Evolutionary conservation across 306 rosid genomes (phyloP).

Genomic region (Vigna hirtella): DNA sequence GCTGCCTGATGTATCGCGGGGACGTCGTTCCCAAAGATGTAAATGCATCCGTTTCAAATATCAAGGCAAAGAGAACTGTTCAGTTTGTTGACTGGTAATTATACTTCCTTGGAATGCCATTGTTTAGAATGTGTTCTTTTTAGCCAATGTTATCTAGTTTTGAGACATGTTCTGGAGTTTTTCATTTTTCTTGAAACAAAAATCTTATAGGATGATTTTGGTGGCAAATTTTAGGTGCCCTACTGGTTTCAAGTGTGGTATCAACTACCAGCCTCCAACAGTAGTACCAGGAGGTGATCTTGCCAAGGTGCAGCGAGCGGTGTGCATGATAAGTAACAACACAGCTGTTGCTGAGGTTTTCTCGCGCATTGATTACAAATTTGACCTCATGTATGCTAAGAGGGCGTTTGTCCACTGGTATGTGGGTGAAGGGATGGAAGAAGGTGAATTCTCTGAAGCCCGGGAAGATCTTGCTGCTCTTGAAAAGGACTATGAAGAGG

Average conservation of each 20-base stretch:
- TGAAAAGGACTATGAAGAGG: constrained; percentile 81
- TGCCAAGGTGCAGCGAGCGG: constrained; percentile 77
- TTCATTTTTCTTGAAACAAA: constrained; percentile 17
- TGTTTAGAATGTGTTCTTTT: constrained; percentile 21
- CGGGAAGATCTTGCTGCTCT: constrained; percentile 88
- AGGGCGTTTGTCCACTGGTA: constrained; percentile 87
- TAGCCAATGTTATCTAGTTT: neutral
- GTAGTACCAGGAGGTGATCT: constrained; percentile 89
- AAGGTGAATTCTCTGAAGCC: constrained; percentile 85
- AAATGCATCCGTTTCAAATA: constrained; percentile 69
- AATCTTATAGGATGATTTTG: constrained; percentile 10
- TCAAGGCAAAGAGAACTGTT: constrained; percentile 72
- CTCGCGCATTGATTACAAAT: constrained; percentile 70
- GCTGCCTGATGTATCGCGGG: constrained; percentile 82
- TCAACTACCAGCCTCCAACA: constrained; percentile 80
- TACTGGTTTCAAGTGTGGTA: constrained; percentile 90
- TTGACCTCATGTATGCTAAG: constrained; percentile 78
- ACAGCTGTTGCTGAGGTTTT: constrained; percentile 79
- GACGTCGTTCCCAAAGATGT: constrained; percentile 92
- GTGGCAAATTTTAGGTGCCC: constrained; percentile 66
- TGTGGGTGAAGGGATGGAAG: constrained; percentile 90
- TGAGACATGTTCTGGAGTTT: constrained; percentile 10
- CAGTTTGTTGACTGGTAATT: constrained; percentile 84
- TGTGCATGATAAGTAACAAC: constrained; percentile 82
- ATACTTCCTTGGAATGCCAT: constrained; percentile 22